Evolutionary conservation across 2,329 filamentous ascomycete genomes (phyloP).

Genomic region (Cryphonectria parasitica): DNA sequence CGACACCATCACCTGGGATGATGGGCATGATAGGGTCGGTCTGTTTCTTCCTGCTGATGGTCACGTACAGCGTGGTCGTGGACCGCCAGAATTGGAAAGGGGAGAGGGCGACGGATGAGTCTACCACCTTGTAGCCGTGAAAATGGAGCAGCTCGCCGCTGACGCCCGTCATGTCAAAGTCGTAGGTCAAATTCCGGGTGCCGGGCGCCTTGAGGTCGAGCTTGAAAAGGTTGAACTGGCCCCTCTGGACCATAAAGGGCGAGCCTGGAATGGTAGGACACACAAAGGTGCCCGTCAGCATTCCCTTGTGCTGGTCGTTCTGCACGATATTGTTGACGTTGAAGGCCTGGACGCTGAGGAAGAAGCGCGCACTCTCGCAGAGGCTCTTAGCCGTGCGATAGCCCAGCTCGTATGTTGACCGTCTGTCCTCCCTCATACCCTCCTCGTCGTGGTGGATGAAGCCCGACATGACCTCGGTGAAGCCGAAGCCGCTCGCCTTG

Average conservation of each 20-base stretch:
- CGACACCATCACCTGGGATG: background rate
- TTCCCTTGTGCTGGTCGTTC: slow-evolving; percentile 53
- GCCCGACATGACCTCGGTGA: slow-evolving; percentile 68
- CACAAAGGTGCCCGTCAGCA: slow-evolving; percentile 63
- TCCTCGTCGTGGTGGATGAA: slow-evolving; percentile 58
- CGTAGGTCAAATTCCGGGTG: slow-evolving; percentile 63
- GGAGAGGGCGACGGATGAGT: slow-evolving; percentile 62
- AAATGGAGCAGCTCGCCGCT: slow-evolving; percentile 59
- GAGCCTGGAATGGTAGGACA: slow-evolving; percentile 58
- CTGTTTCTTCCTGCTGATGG: slow-evolving; percentile 49
- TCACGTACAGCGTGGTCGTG: slow-evolving; percentile 66
- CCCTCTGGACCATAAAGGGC: slow-evolving; percentile 63
- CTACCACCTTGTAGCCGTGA: slow-evolving; percentile 65
- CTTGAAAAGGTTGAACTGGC: slow-evolving; percentile 61
- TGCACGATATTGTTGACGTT: slow-evolving; percentile 53
- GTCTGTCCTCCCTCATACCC: slow-evolving; percentile 47
- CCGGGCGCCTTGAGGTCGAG: slow-evolving; percentile 57
- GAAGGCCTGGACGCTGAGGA: slow-evolving; percentile 61
- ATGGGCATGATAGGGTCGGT: slow-evolving; percentile 29
- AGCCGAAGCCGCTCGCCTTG: slow-evolving; percentile 57
- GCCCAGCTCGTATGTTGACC: slow-evolving; percentile 57
- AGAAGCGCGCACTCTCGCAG: slow-evolving; percentile 61
- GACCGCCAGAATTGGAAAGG: slow-evolving; percentile 63
- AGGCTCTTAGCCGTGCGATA: slow-evolving; percentile 56
- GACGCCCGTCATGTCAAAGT: slow-evolving; percentile 62